These are phyloP conservation scores for Agaricus sinodeliciosus DNA, from an alignment of 768 basidiomycete genomes.

Conservation along the genomic window DNA sequence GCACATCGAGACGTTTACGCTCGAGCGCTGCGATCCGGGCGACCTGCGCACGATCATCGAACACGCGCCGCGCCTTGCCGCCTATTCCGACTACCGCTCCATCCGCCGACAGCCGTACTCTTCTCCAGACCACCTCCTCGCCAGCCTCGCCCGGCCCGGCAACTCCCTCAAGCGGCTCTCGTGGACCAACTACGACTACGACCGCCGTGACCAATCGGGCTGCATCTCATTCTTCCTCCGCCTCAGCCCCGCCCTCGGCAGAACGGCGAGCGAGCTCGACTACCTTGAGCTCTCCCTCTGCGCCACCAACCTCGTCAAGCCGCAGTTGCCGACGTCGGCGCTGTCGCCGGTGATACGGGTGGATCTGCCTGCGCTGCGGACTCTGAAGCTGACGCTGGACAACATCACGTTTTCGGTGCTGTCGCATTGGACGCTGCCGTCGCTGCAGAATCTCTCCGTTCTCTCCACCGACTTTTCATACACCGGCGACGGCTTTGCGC, in stretches of 20 bases:
- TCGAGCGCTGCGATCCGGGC: slow-evolving; percentile 59
- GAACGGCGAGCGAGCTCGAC: slow-evolving; percentile 48
- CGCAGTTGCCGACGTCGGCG: neutral
- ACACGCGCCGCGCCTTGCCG: slow-evolving; percentile 49
- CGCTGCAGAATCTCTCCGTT: slow-evolving; percentile 56
- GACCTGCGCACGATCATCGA: slow-evolving; percentile 67
- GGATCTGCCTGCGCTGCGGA: slow-evolving; percentile 54
- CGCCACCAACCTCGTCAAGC: slow-evolving; percentile 35
- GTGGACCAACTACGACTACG: slow-evolving; percentile 64
- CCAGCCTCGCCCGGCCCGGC: slow-evolving; percentile 47
- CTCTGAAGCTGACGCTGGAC: slow-evolving; percentile 66
- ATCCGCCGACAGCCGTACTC: slow-evolving; percentile 37
- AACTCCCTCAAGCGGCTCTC: slow-evolving; percentile 51
- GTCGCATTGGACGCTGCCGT: slow-evolving; percentile 61
- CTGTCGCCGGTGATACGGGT: slow-evolving; percentile 24
- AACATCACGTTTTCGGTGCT: slow-evolving; percentile 65
- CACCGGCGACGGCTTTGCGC: slow-evolving; percentile 54
- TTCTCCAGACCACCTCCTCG: slow-evolving; percentile 39
- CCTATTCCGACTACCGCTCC: slow-evolving; percentile 60
- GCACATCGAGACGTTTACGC: slow-evolving; percentile 62
- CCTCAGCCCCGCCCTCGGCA: slow-evolving; percentile 46
- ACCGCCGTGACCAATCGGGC: slow-evolving; percentile 17
- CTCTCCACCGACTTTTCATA: slow-evolving; percentile 68
- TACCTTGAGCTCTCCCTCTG: slow-evolving; percentile 64
- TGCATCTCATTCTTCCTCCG: slow-evolving; percentile 50